Conservation (phyloP, 257 asterid species). For the Solanum rostratum region DNA sequence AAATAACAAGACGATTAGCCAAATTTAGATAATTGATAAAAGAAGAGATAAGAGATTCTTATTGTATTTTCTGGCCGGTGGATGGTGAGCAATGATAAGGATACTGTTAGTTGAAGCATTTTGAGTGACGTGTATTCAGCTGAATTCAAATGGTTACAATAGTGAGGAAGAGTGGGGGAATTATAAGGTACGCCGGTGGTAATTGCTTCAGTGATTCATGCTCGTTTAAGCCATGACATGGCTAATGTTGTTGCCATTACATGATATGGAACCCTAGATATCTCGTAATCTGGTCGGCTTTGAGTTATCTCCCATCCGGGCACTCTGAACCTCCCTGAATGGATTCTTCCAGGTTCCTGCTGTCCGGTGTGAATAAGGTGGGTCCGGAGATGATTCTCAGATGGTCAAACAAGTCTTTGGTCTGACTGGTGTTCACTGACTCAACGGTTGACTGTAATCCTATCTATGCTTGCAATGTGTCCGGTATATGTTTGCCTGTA, state of each 20-base stretch:
- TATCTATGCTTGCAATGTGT: not conserved
- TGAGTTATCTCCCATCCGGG: not conserved
- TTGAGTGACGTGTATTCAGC: not conserved
- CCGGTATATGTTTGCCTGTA: not conserved
- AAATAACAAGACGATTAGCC: not conserved
- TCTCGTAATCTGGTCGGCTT: not conserved
- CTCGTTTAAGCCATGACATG: not conserved
- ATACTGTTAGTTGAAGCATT: not conserved
- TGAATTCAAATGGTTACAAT: not conserved
- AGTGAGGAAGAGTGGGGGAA: not conserved
- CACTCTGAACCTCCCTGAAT: not conserved
- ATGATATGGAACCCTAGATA: not conserved
- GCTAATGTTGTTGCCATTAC: not conserved
- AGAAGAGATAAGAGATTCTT: not conserved
- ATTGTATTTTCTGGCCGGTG: not conserved
- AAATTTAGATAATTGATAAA: not conserved
- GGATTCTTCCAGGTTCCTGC: not conserved
- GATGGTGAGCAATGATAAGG: not conserved
- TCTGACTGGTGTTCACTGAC: not conserved
- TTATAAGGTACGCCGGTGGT: not conserved
- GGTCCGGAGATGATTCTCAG: not conserved
- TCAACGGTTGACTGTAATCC: not conserved
- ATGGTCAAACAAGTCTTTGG: not conserved
- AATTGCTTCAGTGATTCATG: not conserved
- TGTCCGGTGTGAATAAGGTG: not conserved